Evolutionary conservation across 495 filamentous ascomycete species (phyloP).

Genomic region (Aspergillus incahuasiensis): DNA sequence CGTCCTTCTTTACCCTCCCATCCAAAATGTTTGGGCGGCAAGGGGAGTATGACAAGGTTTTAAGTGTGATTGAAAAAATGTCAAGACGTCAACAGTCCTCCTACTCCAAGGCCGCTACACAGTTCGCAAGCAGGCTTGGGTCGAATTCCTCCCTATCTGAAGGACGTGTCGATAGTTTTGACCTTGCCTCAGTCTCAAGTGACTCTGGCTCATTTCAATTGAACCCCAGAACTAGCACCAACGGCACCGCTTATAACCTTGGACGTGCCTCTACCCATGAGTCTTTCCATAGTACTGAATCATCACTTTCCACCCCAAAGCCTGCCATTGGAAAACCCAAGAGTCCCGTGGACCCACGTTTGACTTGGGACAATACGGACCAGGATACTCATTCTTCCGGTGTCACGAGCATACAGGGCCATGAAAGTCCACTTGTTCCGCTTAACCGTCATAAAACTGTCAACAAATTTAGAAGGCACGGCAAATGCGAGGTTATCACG

Average conservation of each 20-base stretch:
- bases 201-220: slow-evolving; percentile 52
- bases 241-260: slow-evolving; percentile 27
- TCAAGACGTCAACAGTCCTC: slow-evolving; percentile 56
- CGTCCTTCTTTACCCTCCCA: slow-evolving; percentile 81
- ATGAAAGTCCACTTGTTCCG: slow-evolving; percentile 29
- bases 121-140: slow-evolving; percentile 40
- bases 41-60: slow-evolving; percentile 61
- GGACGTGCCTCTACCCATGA: slow-evolving; percentile 34
- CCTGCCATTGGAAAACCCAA: slow-evolving; percentile 26
- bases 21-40: slow-evolving; percentile 72
- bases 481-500: slow-evolving; percentile 71
- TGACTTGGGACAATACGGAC: slow-evolving; percentile 35
- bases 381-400: slow-evolving; percentile 30
- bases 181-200: slow-evolving; percentile 44
- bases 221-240: slow-evolving; percentile 38
- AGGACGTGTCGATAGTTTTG: slow-evolving; percentile 49
- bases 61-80: slow-evolving; percentile 68
- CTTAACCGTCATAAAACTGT: slow-evolving; percentile 36
- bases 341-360: slow-evolving; percentile 36
- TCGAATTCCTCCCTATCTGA: slow-evolving; percentile 57
- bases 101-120: slow-evolving; percentile 35
- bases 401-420: slow-evolving; percentile 25
- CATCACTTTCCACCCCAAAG: slow-evolving; percentile 30
- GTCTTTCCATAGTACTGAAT: slow-evolving; percentile 33
- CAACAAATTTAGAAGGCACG: slow-evolving; percentile 59